Evolutionary conservation across 768 basidiomycete genomes (phyloP).

Genomic region (Termitomyces sp.): DNA sequence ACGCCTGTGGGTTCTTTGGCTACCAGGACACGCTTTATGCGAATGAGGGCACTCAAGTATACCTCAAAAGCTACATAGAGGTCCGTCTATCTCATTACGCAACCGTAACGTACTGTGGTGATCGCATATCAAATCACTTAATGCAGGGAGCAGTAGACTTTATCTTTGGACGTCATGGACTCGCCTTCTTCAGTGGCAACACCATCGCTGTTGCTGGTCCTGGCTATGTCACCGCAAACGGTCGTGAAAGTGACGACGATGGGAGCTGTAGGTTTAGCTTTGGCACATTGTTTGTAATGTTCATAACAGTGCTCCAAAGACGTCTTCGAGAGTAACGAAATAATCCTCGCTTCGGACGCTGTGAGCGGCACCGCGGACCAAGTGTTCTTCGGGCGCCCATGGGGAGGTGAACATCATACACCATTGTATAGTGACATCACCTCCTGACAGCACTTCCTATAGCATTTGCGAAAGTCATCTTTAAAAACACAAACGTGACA

Average conservation of each 20-base stretch:
- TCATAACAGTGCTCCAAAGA: constrained; percentile 19
- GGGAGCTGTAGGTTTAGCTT: constrained; percentile 36
- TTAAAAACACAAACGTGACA: constrained; percentile 38
- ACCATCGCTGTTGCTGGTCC: constrained; percentile 39
- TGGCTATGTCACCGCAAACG: constrained; percentile 46
- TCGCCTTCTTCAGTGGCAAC: constrained; percentile 44
- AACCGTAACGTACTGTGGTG: not conserved
- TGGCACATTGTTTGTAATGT: not conserved
- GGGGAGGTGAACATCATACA: constrained; percentile 27
- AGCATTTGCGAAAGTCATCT: constrained; percentile 47
- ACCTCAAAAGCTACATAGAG: constrained; percentile 42
- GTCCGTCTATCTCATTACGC: constrained; percentile 15
- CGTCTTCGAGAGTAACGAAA: constrained; percentile 39
- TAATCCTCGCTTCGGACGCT: constrained; percentile 36
- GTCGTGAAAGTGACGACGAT: constrained; percentile 37
- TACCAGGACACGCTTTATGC: constrained; percentile 45
- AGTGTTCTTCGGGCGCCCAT: constrained; percentile 43
- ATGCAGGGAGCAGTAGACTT: constrained; percentile 44
- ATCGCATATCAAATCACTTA: not conserved
- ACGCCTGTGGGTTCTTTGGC: constrained; percentile 41
- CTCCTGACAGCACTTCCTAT: not conserved
- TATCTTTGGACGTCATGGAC: constrained; percentile 41
- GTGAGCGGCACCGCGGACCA: constrained; percentile 29
- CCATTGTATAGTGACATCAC: not conserved
- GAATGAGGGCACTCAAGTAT: constrained; percentile 45